Percentiles rank a stretch among this genome's conserved stretches.
These are phyloP conservation scores for Marasmius fiardii DNA, from an alignment of 1,284 basidiomycete genomes.

Conservation along the genomic window DNA sequence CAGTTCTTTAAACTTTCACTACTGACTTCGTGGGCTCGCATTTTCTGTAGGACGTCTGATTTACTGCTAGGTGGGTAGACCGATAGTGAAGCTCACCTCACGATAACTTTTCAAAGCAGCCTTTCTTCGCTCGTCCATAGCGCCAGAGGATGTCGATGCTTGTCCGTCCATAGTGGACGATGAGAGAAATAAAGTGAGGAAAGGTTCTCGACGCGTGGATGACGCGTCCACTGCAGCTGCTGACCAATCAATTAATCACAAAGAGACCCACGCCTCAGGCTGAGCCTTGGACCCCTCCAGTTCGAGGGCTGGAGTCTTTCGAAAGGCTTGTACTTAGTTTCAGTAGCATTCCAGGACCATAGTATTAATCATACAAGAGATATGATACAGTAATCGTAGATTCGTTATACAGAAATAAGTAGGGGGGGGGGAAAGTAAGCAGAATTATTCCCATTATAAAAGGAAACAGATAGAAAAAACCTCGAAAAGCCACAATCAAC, in stretches of 20 bases:
- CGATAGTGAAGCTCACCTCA: conserved; percentile 39
- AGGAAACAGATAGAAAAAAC: not conserved
- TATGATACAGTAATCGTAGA: not conserved
- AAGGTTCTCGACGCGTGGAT: conserved; percentile 35
- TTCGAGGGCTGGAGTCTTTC: too few species aligned
- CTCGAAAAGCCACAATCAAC: not conserved
- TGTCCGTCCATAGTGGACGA: conserved; percentile 42
- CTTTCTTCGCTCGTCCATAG: conserved; percentile 58
- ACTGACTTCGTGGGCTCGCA: conserved; percentile 81
- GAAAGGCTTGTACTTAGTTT: too few species aligned
- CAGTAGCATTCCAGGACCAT: too few species aligned
- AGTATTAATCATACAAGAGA: too few species aligned
- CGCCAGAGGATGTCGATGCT: conserved; percentile 52
- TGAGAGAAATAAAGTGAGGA: conserved; percentile 21
- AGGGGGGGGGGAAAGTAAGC: not conserved
- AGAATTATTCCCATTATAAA: not conserved
- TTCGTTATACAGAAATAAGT: not conserved
- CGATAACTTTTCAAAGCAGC: conserved; percentile 69
- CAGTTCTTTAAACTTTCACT: conserved; percentile 85
- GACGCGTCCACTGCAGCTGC: conserved; percentile 27
- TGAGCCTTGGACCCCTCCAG: too few species aligned
- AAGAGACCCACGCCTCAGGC: too few species aligned
- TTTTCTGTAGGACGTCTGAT: conserved; percentile 61
- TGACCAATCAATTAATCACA: not conserved
- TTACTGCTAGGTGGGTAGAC: conserved; percentile 1